Evolutionary conservation across 2,329 filamentous ascomycete species (phyloP), one percentile per base, ranked within the genome.

Genomic region (Coniochaeta sp.): DNA sequence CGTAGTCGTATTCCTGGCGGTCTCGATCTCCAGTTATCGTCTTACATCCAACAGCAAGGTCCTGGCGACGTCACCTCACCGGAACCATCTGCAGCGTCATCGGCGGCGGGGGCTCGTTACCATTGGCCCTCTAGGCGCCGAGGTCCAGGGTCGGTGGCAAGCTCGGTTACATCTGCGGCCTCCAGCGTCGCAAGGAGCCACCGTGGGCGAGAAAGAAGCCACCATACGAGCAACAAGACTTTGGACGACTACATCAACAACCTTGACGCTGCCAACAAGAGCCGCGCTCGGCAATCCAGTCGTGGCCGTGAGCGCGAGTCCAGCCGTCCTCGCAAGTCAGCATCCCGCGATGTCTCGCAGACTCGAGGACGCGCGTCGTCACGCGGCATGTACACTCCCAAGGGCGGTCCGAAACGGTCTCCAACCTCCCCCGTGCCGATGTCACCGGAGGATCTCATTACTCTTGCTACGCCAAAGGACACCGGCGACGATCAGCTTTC

Each of bases 391-490:
- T 91, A 71, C 63, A 76, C 80, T 61, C 75, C 89, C 63, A 89
- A 86, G 69, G 85, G 89, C 19, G 47, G 47, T 28, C 84, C 87
- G 14, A 96, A 96, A 74, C 83, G 90, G 24, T 97, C 93, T 1
- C 93, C 93, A 0, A 96, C 91, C 1, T 97, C 93, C 0, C 93
- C 93, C 0, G 83, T 96, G 1, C 91, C 93, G 3, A 97, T 97
- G 93, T 96, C 93, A 3, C 92, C 92, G 0, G 91, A 96, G 67
- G 92, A 97, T 67, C 71, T 90, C 62, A 84, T 86, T 68, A 87
- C 83, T 66, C 73, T 89, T 57, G 83, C 81, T 63, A 83, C 77
- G 0, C 77, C 79, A 0, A 75, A 69, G 31, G 68, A 73, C 44
- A 63, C 67, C 26, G 67, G 72, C 24, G 58, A 64, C 19, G 65